Evolutionary conservation across 23 red algal species (phyloP).

Genomic region (Gracilariopsis chorda): DNA sequence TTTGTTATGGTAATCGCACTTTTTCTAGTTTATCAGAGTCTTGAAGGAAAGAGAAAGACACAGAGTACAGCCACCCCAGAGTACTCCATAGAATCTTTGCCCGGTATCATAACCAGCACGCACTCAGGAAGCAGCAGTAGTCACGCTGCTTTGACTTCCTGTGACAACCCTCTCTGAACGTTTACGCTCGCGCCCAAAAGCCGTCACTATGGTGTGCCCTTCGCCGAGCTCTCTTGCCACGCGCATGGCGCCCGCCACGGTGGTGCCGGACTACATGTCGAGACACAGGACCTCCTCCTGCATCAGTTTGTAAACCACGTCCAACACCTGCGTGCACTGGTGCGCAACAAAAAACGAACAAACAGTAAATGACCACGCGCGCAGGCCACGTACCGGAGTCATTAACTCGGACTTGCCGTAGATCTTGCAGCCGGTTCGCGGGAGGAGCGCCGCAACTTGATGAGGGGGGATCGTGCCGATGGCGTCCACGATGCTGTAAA

Average conservation of each 20-base stretch:
- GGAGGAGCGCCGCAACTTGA: conserved; percentile 61
- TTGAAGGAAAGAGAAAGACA: too few relatives aligned
- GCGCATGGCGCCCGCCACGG: conserved; percentile 77
- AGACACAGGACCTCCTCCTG: conserved; percentile 74
- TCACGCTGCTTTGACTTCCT: too few relatives aligned
- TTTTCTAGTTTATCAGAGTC: too few relatives aligned
- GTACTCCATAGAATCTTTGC: too few relatives aligned
- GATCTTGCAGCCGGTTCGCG: conserved; percentile 76
- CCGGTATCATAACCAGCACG: too few relatives aligned
- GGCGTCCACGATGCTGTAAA: conserved; percentile 63
- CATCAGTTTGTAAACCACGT: conserved; percentile 66
- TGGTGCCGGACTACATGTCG: conserved; percentile 75
- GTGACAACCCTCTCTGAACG: too few relatives aligned
- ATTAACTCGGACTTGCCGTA: conserved; percentile 89
- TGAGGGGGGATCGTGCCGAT: conserved; percentile 87
- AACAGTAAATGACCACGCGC: conserved; percentile 63
- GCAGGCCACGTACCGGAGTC: conserved; percentile 56
- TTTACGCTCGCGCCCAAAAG: too few relatives aligned
- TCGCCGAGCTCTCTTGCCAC: conserved; percentile 67
- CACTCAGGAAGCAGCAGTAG: too few relatives aligned
- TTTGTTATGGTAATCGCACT: too few relatives aligned
- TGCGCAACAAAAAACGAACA: conserved; percentile 80
- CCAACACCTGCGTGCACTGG: conserved; percentile 53
- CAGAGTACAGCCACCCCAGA: too few relatives aligned
- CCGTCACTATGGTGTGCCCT: conserved; percentile 79